phyloP scores from a whole-genome alignment of 495 filamentous ascomycete genomes.

The Hypoxylon rickii region DNA sequence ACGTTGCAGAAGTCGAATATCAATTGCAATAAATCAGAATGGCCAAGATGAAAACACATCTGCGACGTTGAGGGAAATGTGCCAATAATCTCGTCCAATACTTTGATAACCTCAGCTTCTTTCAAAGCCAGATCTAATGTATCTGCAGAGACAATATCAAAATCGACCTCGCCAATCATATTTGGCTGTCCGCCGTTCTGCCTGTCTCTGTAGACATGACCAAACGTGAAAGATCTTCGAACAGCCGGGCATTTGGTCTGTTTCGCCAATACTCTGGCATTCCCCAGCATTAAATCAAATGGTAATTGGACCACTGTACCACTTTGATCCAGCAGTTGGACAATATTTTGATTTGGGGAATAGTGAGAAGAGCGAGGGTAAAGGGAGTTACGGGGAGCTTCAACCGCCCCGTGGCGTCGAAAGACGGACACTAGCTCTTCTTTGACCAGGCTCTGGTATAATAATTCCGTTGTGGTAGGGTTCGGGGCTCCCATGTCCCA shows the following conservation, averaged over 20 bases:
- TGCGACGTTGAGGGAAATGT: slow-evolving; percentile 75
- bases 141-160: slow-evolving; percentile 85
- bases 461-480: slow-evolving; percentile 60
- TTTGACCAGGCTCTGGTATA: slow-evolving; percentile 76
- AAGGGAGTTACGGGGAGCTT: slow-evolving; percentile 70
- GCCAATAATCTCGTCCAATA: slow-evolving; percentile 86
- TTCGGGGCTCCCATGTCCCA: slow-evolving; percentile 74
- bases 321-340: slow-evolving; percentile 77
- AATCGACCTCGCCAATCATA: slow-evolving; percentile 87
- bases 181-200: slow-evolving; percentile 76
- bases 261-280: slow-evolving; percentile 82
- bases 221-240: slow-evolving; percentile 85
- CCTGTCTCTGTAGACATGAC: slow-evolving; percentile 81
- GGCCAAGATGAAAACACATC: slow-evolving; percentile 93
- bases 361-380: slow-evolving; percentile 85
- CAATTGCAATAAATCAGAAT: slow-evolving; percentile 79
- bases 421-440: slow-evolving; percentile 79
- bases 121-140: slow-evolving; percentile 83
- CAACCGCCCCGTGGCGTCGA: slow-evolving; percentile 88
- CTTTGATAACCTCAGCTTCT: slow-evolving; percentile 94
- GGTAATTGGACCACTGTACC: slow-evolving; percentile 89
- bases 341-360: slow-evolving; percentile 61
- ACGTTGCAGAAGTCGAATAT: slow-evolving; percentile 91
- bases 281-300: slow-evolving; percentile 86
- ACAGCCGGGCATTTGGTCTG: slow-evolving; percentile 60